phyloP scores from a whole-genome alignment of 257 asterid species.

The Rauvolfia tetraphylla region DNA sequence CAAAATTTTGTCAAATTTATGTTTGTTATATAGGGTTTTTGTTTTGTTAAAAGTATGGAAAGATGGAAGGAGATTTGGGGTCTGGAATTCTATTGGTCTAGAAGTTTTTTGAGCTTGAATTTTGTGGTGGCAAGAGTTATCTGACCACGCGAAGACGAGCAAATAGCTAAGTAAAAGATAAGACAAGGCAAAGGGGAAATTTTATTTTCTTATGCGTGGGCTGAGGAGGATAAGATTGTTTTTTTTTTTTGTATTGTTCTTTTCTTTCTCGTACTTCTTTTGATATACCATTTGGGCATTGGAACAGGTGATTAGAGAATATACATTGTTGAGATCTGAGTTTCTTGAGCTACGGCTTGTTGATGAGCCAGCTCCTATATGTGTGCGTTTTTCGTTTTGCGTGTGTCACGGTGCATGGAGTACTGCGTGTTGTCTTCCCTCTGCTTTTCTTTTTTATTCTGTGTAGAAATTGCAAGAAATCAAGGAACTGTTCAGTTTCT shows the following conservation, averaged over 20 bases:
- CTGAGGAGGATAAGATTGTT: neutral
- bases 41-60: neutral
- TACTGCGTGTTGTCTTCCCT: neutral
- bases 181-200: neutral
- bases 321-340: neutral
- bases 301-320: neutral
- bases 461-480: neutral
- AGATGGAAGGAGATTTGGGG: neutral
- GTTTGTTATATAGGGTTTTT: neutral
- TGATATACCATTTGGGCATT: neutral
- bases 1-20: neutral
- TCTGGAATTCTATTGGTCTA: neutral
- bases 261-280: neutral
- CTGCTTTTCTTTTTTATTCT: neutral
- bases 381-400: neutral
- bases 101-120: constrained; percentile 4
- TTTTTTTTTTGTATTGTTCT: neutral
- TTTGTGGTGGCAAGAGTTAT: constrained; percentile 3
- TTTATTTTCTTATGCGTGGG: neutral
- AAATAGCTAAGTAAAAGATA: neutral
- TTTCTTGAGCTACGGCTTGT: neutral
- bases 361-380: neutral
- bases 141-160: neutral
- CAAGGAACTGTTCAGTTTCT: constrained; percentile 8
- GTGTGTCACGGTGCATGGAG: neutral